Evolutionary conservation across 2,329 filamentous ascomycete species (phyloP), one percentile per base, ranked within the genome.

Genomic region (Daldinia eschscholtzii): DNA sequence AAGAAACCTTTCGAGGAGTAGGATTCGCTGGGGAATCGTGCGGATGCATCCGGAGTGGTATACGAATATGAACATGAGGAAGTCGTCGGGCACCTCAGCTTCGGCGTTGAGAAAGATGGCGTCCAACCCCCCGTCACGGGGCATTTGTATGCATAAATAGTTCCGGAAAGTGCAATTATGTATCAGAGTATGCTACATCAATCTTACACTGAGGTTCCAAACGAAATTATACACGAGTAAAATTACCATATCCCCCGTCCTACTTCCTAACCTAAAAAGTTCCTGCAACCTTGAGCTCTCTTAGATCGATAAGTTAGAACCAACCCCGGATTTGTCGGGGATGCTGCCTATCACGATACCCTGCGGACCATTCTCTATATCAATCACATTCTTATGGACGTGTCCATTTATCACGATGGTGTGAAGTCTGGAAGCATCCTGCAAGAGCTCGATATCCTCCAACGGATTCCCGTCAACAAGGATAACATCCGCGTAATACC

Each of bases 361-460:
- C 15, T 52, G 26, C 4, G 46, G 2, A 33, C 46, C 46, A 12
- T 52, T 33, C 26, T 52, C 46, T 12, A 52, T 52, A 4, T 57
- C 53, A 3, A 58, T 57, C 33, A 57, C 37, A 18, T 63, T 57
- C 12, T 63, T 63, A 44, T 63, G 61, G 18, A 85, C 76, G 4
- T 82, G 74, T 0, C 83, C 83, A 63, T 85, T 85, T 67, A 85
- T 84, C 61, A 83, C 77, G 33, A 85, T 84, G 15, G 83, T 73
- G 65, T 84, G 80, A 20, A 85, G 67, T 68, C 79, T 81, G 13
- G 77, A 75, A 59, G 82, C 80, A 28, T 84, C 79, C 65, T 85
- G 82, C 3, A 84, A 65, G 3, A 84, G 67, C 2, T 72, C 67
- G 39, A 84, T 81, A 64, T 84, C 76, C 18, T 81, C 75, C 46